Percentiles rank a stretch among this genome's conserved stretches.
phyloP scores from a whole-genome alignment of 2,329 filamentous ascomycete genomes.

The Dactylella cylindrospora region DNA sequence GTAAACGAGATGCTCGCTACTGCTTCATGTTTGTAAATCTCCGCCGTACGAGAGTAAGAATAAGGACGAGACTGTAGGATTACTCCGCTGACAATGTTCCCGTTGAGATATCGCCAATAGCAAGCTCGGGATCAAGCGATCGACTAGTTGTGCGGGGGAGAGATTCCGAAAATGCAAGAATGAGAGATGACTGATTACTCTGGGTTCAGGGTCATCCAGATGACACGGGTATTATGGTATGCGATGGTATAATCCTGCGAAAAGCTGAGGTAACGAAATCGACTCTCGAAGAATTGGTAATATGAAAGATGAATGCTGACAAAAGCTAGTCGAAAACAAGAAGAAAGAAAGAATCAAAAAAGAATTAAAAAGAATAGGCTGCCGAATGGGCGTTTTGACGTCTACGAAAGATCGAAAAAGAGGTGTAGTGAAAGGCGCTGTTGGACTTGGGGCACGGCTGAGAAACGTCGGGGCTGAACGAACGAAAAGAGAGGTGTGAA shows the following conservation, averaged over 20 bases:
- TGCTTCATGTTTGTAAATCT: constrained; percentile 43
- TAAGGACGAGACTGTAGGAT: background rate
- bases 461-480: constrained; percentile 28
- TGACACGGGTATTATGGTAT: background rate
- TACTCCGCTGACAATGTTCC: background rate
- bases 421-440: background rate
- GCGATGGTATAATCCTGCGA: constrained; percentile 5
- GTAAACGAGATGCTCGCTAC: constrained; percentile 40
- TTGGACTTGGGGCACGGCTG: constrained; percentile 15
- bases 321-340: constrained; percentile 9
- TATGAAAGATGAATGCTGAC: constrained; percentile 27
- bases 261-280: constrained; percentile 9
- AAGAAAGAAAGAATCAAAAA: constrained; percentile 9
- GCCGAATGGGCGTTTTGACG: constrained; percentile 22
- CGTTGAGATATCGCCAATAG: background rate
- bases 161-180: constrained; percentile 2
- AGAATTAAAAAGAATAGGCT: constrained; percentile 1
- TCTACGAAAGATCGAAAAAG: constrained; percentile 27
- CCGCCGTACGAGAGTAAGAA: constrained; percentile 36
- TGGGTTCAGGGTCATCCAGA: constrained; percentile 1
- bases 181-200: background rate
- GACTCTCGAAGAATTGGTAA: no score
- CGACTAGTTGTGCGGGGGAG: background rate
- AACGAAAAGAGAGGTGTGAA: constrained; percentile 8
- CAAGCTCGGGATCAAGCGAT: background rate